Base-by-base conservation (phyloP, 1,284 basidiomycete genomes). In the Clitocybe nebularis region DNA sequence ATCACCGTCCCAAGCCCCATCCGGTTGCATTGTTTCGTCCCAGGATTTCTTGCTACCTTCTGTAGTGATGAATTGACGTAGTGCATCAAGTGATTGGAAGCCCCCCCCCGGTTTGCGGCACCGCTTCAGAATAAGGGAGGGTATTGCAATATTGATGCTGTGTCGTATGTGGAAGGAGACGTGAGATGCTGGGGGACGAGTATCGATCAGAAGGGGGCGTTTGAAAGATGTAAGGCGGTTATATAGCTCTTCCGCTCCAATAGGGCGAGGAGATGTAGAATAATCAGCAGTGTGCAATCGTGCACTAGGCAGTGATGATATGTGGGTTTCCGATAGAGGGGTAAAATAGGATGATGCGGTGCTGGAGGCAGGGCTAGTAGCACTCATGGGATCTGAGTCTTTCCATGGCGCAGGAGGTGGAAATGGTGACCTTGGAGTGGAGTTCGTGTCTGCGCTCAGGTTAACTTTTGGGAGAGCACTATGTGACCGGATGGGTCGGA, bases 81-180 rank as follows among this genome's bases (percentile, higher is more conserved):
- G 65, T 0, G 79, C 72, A 47, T 81, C 75, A 49, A 91, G 71
- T 22, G 74, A 75, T 28, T 77, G 75, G 51, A 85, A 77, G 3
- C 74, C 76, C 25, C 73, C 74, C 16, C 74, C 77, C 5, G 81
- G 75, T 56, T 85, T 87, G 41, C 77, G 73, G 48, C 77, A 82
- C n/a, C 90, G 81, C 62, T 90, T 90, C 53, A 91, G 77, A 54
- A 93, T 89, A 54, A 93, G 77, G 17, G 87, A 84, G 0, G 90
- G 89, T 42, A 93, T 87, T 26, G 85, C 83, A 42, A 93, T 71
- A 62, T 90, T 90, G 47, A 89, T 77, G 56, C 84, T 84, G 50
- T 79, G 67, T 33, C 68, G 61, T 36, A 93, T 63, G 60, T 82
- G 87, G 40, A 70, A 74, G 1, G 75, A 64, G 23, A 81, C 67